phyloP scores from a whole-genome alignment of 208 protist genomes.

The Trypanosoma boissoni region DNA sequence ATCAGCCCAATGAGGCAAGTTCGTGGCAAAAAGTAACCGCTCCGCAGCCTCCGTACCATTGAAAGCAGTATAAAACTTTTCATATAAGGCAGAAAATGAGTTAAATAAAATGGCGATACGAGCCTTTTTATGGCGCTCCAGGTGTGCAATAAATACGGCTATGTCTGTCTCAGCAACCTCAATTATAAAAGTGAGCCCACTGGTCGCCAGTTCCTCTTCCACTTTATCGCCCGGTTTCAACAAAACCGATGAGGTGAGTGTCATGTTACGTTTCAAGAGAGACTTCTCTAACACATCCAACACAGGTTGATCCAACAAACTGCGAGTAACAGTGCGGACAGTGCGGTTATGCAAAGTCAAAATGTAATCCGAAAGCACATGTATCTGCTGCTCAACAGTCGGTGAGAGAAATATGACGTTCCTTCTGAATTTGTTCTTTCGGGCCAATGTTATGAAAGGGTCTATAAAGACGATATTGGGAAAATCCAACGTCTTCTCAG shows the following conservation, averaged over 20 bases:
- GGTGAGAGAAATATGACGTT: conserved; percentile 3
- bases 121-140: no score
- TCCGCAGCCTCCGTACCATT: background rate
- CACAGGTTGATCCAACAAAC: background rate
- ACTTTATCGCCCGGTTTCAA: background rate
- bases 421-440: background rate
- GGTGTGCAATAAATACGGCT: no score
- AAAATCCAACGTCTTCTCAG: background rate
- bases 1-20: conserved; percentile 47
- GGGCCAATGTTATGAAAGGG: background rate
- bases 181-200: no score
- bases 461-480: conserved; percentile 1
- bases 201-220: background rate
- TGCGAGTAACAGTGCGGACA: background rate
- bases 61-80: conserved; percentile 29
- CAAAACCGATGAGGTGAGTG: background rate
- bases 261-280: conserved; percentile 2
- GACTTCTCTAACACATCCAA: background rate
- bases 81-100: conserved; percentile 34
- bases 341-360: background rate
- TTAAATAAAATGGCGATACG: conserved; percentile 27
- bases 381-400: conserved; percentile 11
- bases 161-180: no score
- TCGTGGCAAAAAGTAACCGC: conserved; percentile 37
- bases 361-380: background rate